Evolutionary conservation across 2,329 filamentous ascomycete species (phyloP).

Genomic region (Pestalotiopsis sp.): DNA sequence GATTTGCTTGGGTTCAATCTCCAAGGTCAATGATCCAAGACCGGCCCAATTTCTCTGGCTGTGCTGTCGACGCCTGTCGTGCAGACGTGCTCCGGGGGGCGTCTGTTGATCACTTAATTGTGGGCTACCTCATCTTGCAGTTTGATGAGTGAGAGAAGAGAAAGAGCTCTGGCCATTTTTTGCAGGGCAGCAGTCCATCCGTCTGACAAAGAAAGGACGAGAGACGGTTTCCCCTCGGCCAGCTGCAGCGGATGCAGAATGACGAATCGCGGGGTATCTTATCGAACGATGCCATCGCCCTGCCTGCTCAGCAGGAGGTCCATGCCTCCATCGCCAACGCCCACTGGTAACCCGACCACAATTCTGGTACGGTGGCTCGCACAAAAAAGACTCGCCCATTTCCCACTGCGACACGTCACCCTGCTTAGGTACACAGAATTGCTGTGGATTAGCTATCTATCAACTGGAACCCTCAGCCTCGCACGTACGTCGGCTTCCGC

Average conservation of each 20-base stretch:
- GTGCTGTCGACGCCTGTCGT: neutral
- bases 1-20: conserved; percentile 8
- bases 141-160: conserved; percentile 3
- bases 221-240: neutral
- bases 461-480: neutral
- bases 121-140: conserved; percentile 1
- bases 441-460: neutral
- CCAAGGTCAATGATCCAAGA: neutral
- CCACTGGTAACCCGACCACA: neutral
- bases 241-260: conserved; percentile 5
- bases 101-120: neutral
- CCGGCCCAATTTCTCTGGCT: neutral
- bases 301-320: neutral
- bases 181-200: no score
- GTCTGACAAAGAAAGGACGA: no score
- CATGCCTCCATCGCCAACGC: neutral
- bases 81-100: neutral
- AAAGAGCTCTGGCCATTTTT: neutral
- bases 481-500: neutral
- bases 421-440: neutral
- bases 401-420: conserved; percentile 10
- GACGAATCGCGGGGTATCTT: conserved; percentile 12
- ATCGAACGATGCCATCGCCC: neutral
- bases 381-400: neutral
- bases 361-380: neutral